Evolutionary conservation across 257 asterid species (phyloP).

Genomic region (Nicotiana obtusifolia): DNA sequence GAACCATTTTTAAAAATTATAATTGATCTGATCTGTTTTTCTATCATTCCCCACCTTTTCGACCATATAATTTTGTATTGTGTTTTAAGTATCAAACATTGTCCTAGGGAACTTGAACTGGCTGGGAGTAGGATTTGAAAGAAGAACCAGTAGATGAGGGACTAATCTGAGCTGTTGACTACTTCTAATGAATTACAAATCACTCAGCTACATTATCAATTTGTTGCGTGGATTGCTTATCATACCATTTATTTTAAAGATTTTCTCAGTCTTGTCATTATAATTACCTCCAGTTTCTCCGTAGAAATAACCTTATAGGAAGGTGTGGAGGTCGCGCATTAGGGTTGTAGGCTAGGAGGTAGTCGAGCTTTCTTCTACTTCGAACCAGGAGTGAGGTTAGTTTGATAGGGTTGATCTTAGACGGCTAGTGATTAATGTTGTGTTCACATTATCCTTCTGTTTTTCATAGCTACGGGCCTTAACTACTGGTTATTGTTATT

Average conservation of each 20-base stretch:
- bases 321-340: too few species aligned
- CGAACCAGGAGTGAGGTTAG: too few species aligned
- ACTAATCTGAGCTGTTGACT: neutral
- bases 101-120: neutral
- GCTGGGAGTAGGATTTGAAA: neutral
- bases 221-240: neutral
- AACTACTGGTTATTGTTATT: too few species aligned
- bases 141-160: neutral
- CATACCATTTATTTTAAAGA: neutral
- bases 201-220: neutral
- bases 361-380: too few species aligned
- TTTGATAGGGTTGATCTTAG: too few species aligned
- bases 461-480: too few species aligned
- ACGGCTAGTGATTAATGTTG: too few species aligned
- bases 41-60: neutral
- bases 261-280: neutral
- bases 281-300: neutral
- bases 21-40: neutral
- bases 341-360: too few species aligned
- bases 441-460: too few species aligned
- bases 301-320: neutral
- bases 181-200: neutral
- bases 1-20: neutral
- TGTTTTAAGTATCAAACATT: neutral
- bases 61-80: neutral